These are phyloP conservation scores for Claviceps sp. DNA, from an alignment of 2,329 filamentous ascomycete genomes.

Conservation along the genomic window DNA sequence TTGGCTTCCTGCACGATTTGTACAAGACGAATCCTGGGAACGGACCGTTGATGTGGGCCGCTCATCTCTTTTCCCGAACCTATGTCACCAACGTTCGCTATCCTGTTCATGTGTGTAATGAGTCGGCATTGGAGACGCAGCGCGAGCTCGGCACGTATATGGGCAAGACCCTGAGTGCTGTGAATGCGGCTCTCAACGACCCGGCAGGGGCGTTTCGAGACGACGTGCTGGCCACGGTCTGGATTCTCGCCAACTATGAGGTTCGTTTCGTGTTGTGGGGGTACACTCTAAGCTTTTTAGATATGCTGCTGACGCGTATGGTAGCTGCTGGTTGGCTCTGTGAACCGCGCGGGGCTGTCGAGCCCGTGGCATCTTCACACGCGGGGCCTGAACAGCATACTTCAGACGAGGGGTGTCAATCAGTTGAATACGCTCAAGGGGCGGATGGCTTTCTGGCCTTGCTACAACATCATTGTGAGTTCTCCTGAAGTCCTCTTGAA, in stretches of 20 bases:
- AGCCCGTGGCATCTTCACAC: conserved; percentile 26
- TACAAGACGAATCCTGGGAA: conserved; percentile 14
- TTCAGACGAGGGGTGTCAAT: conserved; percentile 19
- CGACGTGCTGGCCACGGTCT: conserved; percentile 25
- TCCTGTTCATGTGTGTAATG: conserved; percentile 16
- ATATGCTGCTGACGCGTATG: not conserved
- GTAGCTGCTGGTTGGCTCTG: conserved; percentile 24
- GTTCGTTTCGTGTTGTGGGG: conserved; percentile 9
- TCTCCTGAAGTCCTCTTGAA: too few species aligned
- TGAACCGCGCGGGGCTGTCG: conserved; percentile 12
- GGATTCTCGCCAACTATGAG: conserved; percentile 28
- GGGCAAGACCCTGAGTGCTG: conserved; percentile 22
- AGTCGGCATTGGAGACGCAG: conserved; percentile 14
- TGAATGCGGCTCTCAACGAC: conserved; percentile 23
- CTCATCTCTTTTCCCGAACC: conserved; percentile 26
- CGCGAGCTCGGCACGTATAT: conserved; percentile 22
- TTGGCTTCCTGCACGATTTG: conserved; percentile 20
- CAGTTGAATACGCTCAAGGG: conserved; percentile 13
- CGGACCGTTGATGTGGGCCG: conserved; percentile 25
- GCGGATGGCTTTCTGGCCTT: conserved; percentile 24
- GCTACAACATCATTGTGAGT: conserved; percentile 25
- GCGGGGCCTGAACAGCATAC: conserved; percentile 22
- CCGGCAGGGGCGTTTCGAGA: conserved; percentile 17
- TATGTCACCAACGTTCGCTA: conserved; percentile 24
- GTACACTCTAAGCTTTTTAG: too few species aligned